A percentile compares a stretch with the other conserved stretches of the same genome.
Conservation (phyloP, 495 filamentous ascomycete species). For the Penicillium ucsense region DNA sequence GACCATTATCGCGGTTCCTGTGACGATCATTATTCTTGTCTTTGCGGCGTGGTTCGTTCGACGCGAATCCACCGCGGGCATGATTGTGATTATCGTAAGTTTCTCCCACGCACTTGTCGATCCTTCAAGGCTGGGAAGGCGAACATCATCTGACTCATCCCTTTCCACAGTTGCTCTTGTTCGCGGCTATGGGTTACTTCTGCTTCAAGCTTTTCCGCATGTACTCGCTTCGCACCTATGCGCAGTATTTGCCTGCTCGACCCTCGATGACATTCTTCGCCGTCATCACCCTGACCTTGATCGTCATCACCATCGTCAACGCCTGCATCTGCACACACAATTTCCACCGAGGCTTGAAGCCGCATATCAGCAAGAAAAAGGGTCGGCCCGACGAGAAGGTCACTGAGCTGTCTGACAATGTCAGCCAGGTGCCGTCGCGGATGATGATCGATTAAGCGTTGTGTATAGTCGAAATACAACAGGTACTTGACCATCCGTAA, state of each 20-base stretch:
- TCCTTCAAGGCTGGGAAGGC: background rate
- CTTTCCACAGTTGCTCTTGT: constrained; percentile 57
- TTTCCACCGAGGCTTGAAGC: constrained; percentile 85
- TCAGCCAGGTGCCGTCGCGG: constrained; percentile 46
- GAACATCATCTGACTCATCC: background rate
- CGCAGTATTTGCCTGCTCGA: constrained; percentile 61
- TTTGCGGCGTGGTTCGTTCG: constrained; percentile 77
- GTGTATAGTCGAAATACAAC: background rate
- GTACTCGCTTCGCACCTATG: constrained; percentile 50
- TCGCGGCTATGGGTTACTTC: constrained; percentile 89
- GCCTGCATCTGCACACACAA: constrained; percentile 80
- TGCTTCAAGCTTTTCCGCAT: constrained; percentile 96
- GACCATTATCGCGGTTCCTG: constrained; percentile 78
- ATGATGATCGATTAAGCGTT: constrained; percentile 78
- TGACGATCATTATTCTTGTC: constrained; percentile 80
- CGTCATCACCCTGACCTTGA: constrained; percentile 79
- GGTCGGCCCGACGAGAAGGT: constrained; percentile 57
- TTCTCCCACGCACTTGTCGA: background rate
- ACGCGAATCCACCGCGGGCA: constrained; percentile 69
- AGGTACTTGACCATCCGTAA: too few species aligned
- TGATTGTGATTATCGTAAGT: constrained; percentile 63
- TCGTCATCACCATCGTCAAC: constrained; percentile 81
- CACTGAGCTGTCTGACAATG: constrained; percentile 55
- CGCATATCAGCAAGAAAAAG: constrained; percentile 63
- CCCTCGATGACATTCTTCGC: constrained; percentile 85